These are phyloP conservation scores for Picea abies DNA, from an alignment of 83 land plant genomes.

Conservation along the genomic window DNA sequence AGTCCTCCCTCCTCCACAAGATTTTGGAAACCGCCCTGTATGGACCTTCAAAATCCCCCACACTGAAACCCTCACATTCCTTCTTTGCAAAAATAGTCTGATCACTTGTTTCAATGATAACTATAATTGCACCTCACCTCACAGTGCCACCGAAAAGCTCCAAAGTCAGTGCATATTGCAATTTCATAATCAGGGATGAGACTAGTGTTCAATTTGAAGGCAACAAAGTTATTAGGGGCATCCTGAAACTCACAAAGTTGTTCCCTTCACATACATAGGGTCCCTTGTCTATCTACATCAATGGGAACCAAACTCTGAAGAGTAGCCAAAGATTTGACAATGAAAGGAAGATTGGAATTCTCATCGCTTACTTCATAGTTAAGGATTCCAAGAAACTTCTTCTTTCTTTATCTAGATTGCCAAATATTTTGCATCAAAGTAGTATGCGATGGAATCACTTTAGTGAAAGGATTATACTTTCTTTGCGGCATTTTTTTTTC, in stretches of 20 bases:
- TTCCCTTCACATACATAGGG: conserved; percentile 33
- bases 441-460: no score
- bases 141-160: conserved; percentile 33
- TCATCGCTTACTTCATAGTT: no score
- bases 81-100: background rate
- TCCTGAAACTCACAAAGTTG: conserved; percentile 35
- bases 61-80: conserved; percentile 20
- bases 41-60: conserved; percentile 35
- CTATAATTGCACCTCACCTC: conserved; percentile 48
- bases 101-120: conserved; percentile 32
- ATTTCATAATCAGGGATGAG: conserved; percentile 42
- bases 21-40: conserved; percentile 26
- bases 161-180: conserved; percentile 33
- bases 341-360: no score
- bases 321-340: background rate
- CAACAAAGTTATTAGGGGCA: conserved; percentile 20
- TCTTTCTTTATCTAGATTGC: no score
- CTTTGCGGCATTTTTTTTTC: no score
- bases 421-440: no score
- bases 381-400: no score
- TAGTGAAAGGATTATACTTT: no score
- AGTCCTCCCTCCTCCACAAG: conserved; percentile 26
- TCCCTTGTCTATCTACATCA: conserved; percentile 48
- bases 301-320: conserved; percentile 26
- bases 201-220: conserved; percentile 28